Percentiles rank a stretch among this genome's conserved stretches.
phyloP scores from a whole-genome alignment of 169 alveolate species.

The Amoebophrya sp. region DNA sequence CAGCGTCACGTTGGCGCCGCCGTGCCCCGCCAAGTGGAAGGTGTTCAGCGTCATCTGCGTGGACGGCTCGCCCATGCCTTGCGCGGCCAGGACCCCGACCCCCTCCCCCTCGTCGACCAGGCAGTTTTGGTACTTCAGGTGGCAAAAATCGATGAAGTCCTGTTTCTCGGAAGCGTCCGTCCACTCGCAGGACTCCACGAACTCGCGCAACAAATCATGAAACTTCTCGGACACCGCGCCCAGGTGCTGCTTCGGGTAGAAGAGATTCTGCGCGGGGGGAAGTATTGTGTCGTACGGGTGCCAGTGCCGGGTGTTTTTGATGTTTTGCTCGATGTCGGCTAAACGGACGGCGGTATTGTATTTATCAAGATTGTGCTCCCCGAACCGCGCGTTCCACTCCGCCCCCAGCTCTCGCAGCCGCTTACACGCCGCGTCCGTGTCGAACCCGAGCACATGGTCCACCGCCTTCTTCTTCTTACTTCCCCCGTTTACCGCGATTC shows the following conservation, averaged over 20 bases:
- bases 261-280: not conserved
- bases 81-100: slow-evolving; percentile 97
- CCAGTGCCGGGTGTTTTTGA: not conserved
- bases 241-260: not conserved
- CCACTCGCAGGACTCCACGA: not conserved
- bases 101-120: slow-evolving; percentile 92
- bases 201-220: not conserved
- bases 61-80: slow-evolving; percentile 98
- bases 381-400: not conserved
- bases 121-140: not conserved
- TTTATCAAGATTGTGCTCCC: not conserved
- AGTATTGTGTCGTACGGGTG: not conserved
- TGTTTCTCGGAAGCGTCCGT: not conserved
- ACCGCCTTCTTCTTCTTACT: not conserved
- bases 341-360: not conserved
- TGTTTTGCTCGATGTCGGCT: too few relatives aligned
- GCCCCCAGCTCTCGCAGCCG: not conserved
- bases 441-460: not conserved
- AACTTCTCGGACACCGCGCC: not conserved
- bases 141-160: not conserved
- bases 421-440: too few relatives aligned
- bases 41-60: slow-evolving; percentile 99
- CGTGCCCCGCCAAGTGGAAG: slow-evolving; percentile 99
- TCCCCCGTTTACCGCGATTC: too few relatives aligned
- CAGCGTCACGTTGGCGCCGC: slow-evolving; percentile 97